Percentiles rank a stretch among this genome's conserved stretches.
Conservation (phyloP, 495 filamentous ascomycete genomes). For the Recurvomyces mirabilis region DNA sequence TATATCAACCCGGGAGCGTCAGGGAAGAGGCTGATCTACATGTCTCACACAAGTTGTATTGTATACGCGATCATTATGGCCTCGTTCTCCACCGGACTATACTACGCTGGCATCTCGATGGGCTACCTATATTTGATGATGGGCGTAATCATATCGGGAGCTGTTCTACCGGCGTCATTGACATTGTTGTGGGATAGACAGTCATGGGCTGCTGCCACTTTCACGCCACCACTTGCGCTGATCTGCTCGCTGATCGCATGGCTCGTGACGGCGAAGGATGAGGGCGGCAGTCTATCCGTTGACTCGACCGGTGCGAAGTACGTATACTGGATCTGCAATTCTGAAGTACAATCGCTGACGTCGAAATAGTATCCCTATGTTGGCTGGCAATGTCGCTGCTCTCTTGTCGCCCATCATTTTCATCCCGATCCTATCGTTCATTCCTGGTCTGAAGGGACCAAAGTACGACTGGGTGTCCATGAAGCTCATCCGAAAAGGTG, state of each 20-base stretch:
- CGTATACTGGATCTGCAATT: conserved; percentile 15
- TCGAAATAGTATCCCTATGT: conserved; percentile 58
- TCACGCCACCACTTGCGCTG: conserved; percentile 68
- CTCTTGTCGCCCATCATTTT: conserved; percentile 71
- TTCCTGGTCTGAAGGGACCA: conserved; percentile 50
- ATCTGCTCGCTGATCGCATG: conserved; percentile 69
- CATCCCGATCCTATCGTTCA: conserved; percentile 63
- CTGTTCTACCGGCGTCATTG: conserved; percentile 64
- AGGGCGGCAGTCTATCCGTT: conserved; percentile 64
- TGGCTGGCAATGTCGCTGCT: conserved; percentile 75
- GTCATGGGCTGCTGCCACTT: conserved; percentile 66
- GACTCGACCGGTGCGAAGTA: conserved; percentile 64
- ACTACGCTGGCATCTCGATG: conserved; percentile 53
- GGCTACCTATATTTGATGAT: conserved; percentile 78
- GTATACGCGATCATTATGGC: conserved; percentile 76
- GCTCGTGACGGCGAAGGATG: conserved; percentile 76
- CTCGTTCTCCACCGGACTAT: conserved; percentile 69
- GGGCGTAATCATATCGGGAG: conserved; percentile 74
- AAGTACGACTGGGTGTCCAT: conserved; percentile 88
- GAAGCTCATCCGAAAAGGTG: conserved; percentile 69
- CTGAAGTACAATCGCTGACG: background rate
- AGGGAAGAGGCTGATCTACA: conserved; percentile 73
- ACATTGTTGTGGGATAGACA: conserved; percentile 74
- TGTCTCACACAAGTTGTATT: conserved; percentile 67
- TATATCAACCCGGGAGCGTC: conserved; percentile 44